These are phyloP conservation scores for Hypoxylon intermedium DNA, from an alignment of 495 filamentous ascomycete genomes.

Conservation along the genomic window DNA sequence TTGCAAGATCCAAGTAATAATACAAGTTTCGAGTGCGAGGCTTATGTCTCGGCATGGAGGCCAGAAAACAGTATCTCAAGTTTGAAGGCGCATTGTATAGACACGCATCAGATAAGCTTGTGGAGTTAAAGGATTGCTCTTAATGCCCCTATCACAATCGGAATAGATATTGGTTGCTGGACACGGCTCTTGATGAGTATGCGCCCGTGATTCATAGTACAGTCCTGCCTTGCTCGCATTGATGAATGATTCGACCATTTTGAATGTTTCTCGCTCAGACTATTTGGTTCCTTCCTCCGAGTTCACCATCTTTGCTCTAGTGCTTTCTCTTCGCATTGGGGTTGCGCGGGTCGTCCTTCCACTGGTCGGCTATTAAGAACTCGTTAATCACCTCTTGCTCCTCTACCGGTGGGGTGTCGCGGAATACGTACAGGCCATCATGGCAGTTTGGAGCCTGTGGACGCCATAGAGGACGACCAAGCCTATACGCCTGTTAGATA, in stretches of 20 bases:
- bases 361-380: conserved; percentile 74
- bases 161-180: conserved; percentile 19
- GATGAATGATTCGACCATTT: conserved; percentile 35
- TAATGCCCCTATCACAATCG: too few relatives aligned
- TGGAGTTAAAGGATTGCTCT: too few relatives aligned
- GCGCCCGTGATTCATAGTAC: conserved; percentile 42
- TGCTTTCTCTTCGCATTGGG: conserved; percentile 67
- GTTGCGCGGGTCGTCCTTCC: conserved; percentile 96
- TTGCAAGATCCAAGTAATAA: too few relatives aligned
- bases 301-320: conserved; percentile 42
- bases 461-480: conserved; percentile 84
- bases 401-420: background rate
- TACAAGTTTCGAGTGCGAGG: too few relatives aligned
- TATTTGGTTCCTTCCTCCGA: conserved; percentile 7
- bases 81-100: too few relatives aligned
- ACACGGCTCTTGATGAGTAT: conserved; percentile 24
- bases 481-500: conserved; percentile 57
- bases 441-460: conserved; percentile 73
- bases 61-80: too few relatives aligned
- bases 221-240: conserved; percentile 30
- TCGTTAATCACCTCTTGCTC: conserved; percentile 34
- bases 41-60: too few relatives aligned
- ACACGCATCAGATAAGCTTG: too few relatives aligned
- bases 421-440: conserved; percentile 73
- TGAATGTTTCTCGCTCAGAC: conserved; percentile 23